phyloP scores from a whole-genome alignment of 805 yeast genomes.

The Barnettozyma populi region DNA sequence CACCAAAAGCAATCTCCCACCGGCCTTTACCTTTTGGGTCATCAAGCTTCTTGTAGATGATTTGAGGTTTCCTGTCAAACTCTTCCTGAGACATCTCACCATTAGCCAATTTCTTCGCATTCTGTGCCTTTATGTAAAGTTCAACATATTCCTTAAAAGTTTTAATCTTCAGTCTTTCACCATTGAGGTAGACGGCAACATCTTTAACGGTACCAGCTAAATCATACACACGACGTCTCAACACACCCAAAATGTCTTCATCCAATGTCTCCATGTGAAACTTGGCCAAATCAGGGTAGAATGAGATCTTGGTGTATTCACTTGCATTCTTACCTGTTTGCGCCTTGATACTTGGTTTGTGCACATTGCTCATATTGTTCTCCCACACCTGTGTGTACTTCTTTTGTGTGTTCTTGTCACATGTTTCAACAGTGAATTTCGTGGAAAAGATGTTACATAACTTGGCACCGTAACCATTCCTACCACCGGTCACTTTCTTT shows the following conservation, averaged over 20 bases:
- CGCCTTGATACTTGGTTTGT: slow-evolving; percentile 65
- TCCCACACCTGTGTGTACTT: slow-evolving; percentile 81
- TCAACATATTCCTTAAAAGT: slow-evolving; percentile 86
- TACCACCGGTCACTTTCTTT: slow-evolving; percentile 95
- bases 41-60: slow-evolving; percentile 74
- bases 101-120: slow-evolving; percentile 30
- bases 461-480: slow-evolving; percentile 98
- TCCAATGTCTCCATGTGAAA: slow-evolving; percentile 85
- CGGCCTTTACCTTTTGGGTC: slow-evolving; percentile 44
- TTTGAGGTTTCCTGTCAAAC: slow-evolving; percentile 43
- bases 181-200: slow-evolving; percentile 72
- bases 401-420: slow-evolving; percentile 60
- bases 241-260: slow-evolving; percentile 73
- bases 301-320: slow-evolving; percentile 83
- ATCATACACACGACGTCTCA: slow-evolving; percentile 92
- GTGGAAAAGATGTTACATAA: slow-evolving; percentile 93
- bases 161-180: slow-evolving; percentile 58
- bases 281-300: slow-evolving; percentile 79
- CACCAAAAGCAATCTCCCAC: slow-evolving; percentile 96
- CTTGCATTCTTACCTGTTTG: slow-evolving; percentile 38
- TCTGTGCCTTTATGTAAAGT: slow-evolving; percentile 77
- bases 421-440: slow-evolving; percentile 81
- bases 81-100: slow-evolving; percentile 28
- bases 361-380: slow-evolving; percentile 73
- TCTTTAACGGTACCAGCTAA: slow-evolving; percentile 90